Base-by-base conservation (phyloP, 2,329 filamentous ascomycete genomes). In the Aureobasidium subglaciale region DNA sequence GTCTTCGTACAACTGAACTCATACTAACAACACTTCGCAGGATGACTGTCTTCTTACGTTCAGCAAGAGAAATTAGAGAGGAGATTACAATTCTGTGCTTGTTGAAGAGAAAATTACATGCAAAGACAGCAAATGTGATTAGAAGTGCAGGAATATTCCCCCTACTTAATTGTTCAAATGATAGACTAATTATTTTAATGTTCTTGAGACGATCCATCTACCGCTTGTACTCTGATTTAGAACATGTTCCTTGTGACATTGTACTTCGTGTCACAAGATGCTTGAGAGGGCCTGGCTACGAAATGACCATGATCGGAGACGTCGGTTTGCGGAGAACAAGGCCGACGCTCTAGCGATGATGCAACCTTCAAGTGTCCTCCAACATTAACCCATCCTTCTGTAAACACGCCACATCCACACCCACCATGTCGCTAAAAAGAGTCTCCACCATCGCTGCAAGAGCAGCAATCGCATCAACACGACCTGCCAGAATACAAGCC, bases 371-470 rank as follows among this genome's bases (percentile, higher is more conserved):
- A 48, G 27, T 24, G 18, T 22, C 11, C 11, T 30, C 15, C 43
- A 25, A 25, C 8, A 11, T 25, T 18, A 20, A 9, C 24, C 20
- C n/a, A 20, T 4, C 15, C 29, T 27, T n/a, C 10, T 22, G 6
- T 4, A 18, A 13, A 38, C 32, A 27, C 9, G 20, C 3, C 22
- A 29, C 46, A 38, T 29, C 8, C 15, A 50, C 16, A 40, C 5
- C 13, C 35, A 61, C 16, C 11, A 65, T 65, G 63, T 59, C 61
- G 16, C 61, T 62, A 34, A 53, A 59, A 53, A 56, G 61, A 29
- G 56, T 60, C 38, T 58, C 61, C 54, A 60, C 62, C 2, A 48
- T 58, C 18, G 56, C 59, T 25, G 59, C 59, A 18, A 57, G 48
- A 13, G 27, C 50, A 18, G 50, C 29, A 15, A 50, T 50, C 34